Evolutionary conservation across 331 rosid genomes (phyloP), one percentile per base, ranked within the genome.

Genomic region (Prunus yedoensis): DNA sequence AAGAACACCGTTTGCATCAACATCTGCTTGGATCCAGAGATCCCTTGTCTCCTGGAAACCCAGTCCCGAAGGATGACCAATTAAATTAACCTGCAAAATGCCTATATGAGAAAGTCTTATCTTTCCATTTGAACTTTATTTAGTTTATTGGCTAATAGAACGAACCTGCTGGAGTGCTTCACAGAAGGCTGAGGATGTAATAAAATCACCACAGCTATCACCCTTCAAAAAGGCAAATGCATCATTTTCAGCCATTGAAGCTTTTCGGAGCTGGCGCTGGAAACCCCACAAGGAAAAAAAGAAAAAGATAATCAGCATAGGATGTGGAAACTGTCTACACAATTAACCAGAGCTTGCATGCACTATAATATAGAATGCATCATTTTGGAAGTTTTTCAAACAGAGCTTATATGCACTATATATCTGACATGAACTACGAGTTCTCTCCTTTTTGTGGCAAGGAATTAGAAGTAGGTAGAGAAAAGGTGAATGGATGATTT

Each of bases 221-320:
- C 91, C 96, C 88, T 88, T 88, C 64, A 93, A 77, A 83, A 91
- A 86, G 70, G 94, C 84, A 60, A 91, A 87, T 73, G 96, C 91
- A 77, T 88, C 91, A 23, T 79, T 85, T 82, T 90, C 98, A 18
- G 98, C 84, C 85, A 91, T 41, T 25, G 90, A 91, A 54, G 84
- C 89, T 85, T 94, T 90, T 53, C 88, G 88, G 18, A 94, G 85
- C 73, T 89, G 91, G 78, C 70, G 70, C 98, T 88, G 84, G 53
- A 81, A 85, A 73, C 63, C 73, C 43, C 38, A 56, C 66, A 28
- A 25, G n/a, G 71, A 51, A 8, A 21, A 10, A 60, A 32, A 62
- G 16, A n/a, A 14, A 81, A 41, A 60, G 21, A 47, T 8, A 21
- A 79, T 47, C 41, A 59, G 72, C 32, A 70, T 77, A 20, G 65